Conservation (phyloP, 2,329 filamentous ascomycete species). For the Aspergillus sp. region DNA sequence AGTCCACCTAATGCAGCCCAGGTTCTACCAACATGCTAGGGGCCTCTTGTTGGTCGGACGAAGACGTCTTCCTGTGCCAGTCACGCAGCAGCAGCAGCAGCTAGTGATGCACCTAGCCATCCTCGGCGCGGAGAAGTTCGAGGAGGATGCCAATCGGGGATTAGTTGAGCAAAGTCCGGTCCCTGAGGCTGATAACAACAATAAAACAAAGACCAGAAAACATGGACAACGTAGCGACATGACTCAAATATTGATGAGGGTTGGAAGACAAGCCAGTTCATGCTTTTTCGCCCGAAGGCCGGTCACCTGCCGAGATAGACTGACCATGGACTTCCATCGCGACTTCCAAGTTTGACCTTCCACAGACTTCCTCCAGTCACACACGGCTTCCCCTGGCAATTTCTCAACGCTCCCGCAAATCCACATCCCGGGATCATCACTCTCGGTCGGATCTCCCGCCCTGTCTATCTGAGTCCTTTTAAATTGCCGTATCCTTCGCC, state of each 20-base stretch:
- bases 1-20: neutral
- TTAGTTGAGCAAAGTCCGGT: neutral
- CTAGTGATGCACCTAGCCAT: neutral
- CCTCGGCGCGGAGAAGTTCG: slow-evolving; percentile 1
- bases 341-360: neutral
- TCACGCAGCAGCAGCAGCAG: neutral
- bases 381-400: neutral
- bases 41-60: neutral
- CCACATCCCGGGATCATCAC: neutral
- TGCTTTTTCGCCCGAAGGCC: too few relatives aligned
- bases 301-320: too few relatives aligned
- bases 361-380: neutral
- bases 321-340: too few relatives aligned
- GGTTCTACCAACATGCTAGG: neutral
- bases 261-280: too few relatives aligned
- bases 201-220: neutral
- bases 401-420: neutral
- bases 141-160: neutral
- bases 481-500: neutral
- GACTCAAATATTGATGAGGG: neutral
- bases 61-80: neutral
- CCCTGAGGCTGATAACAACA: slow-evolving; percentile 1
- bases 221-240: neutral
- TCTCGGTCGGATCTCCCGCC: neutral
- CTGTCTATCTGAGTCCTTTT: neutral